Evolutionary conservation across 2,329 filamentous ascomycete genomes (phyloP).

Genomic region (Cordyceps militaris): DNA sequence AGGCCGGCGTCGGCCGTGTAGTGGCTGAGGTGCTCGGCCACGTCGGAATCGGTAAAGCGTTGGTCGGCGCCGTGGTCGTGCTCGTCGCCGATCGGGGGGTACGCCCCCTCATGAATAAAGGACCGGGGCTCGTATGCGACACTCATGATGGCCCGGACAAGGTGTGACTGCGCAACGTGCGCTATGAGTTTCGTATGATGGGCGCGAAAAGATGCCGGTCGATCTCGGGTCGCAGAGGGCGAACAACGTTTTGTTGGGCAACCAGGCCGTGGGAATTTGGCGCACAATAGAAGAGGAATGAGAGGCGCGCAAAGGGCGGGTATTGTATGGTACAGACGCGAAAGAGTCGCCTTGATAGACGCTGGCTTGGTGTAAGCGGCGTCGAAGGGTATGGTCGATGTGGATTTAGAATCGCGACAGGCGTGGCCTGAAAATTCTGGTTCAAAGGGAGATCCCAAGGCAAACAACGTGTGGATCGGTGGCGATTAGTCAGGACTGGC

Average conservation of each 20-base stretch:
- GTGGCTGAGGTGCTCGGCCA: slow-evolving; percentile 35
- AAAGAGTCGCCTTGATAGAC: slow-evolving; percentile 1
- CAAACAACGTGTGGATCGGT: slow-evolving; percentile 8
- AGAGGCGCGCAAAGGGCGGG: slow-evolving; percentile 6
- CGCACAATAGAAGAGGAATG: not conserved
- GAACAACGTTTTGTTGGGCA: not conserved
- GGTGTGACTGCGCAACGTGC: not conserved
- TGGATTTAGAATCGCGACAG: slow-evolving; percentile 13
- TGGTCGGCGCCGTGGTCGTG: slow-evolving; percentile 35
- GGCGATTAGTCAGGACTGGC: slow-evolving; percentile 1
- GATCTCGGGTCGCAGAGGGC: not conserved
- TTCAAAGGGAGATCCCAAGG: slow-evolving; percentile 20
- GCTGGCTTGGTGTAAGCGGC: slow-evolving; percentile 12
- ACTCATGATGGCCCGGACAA: slow-evolving; percentile 34
- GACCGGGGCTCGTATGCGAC: slow-evolving; percentile 45
- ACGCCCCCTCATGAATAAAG: slow-evolving; percentile 42
- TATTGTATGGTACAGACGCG: slow-evolving; percentile 9
- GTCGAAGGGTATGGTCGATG: slow-evolving; percentile 3
- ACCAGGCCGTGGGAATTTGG: not conserved
- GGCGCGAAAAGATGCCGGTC: not conserved
- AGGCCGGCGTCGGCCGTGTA: slow-evolving; percentile 35
- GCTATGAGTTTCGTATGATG: not conserved
- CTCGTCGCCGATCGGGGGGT: slow-evolving; percentile 40
- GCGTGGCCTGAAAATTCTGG: slow-evolving; percentile 31
- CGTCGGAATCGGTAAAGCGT: slow-evolving; percentile 36